Evolutionary conservation across 140 eudicot species (phyloP), one percentile per base, ranked within the genome.

Genomic region (Ambrosia hybrid): DNA sequence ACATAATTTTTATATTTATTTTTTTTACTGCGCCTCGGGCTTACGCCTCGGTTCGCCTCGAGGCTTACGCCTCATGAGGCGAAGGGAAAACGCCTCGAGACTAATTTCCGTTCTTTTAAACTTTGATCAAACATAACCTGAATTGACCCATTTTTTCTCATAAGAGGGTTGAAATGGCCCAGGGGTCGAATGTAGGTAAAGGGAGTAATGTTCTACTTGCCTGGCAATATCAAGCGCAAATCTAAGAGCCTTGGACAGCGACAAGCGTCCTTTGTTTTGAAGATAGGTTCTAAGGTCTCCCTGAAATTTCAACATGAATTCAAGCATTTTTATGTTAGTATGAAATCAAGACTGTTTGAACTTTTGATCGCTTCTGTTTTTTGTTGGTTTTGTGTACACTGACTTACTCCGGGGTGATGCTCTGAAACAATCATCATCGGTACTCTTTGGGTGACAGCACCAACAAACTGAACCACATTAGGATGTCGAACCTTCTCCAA

Each of bases 381-480:
- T 65, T 16, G 51, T 65, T 16, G 34, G 15, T 65, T 67, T 46
- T 41, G 14, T 59, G 43, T 41, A 57, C 21, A 57, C 46, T 38
- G 14, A 74, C 79, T 69, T 88, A 94, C 99, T 82, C 83, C 87
- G 49, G 91, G 73, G 81, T 89, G 96, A 84, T 73, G 83, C 84
- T 94, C 99, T 56, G 83, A 77, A 73, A 94, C 91, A 49, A 94
- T 94, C 99, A 94, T 94, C 99, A 94, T 94, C 37, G 99, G 99
- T 65, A 90, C 61, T 74, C 85, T 90, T 83, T 94, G 99, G 74
- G 99, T 94, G 68, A 94, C 99, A 64, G 99, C 99, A 71, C 99
- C 99, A 86, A 94, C 96, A 85, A 94, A 94, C 79, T 94, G 99
- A 74, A 94, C 86, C 75, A 94, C 93, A 51, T 94, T 94, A 56